Base-by-base conservation (phyloP, 1,139 yeast species). In the Suhomyces anneliseae region DNA sequence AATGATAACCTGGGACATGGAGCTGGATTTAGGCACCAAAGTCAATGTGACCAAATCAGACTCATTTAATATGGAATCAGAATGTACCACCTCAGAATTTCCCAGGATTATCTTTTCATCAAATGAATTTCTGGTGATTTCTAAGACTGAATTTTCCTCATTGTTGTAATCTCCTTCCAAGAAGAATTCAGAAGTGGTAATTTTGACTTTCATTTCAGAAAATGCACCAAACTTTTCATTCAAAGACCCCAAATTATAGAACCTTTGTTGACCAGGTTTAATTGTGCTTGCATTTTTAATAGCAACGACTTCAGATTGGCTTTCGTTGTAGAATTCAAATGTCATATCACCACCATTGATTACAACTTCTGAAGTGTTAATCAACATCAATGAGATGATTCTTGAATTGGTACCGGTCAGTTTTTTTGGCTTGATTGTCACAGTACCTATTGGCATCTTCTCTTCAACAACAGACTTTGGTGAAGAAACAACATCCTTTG, bases 1-100 rank as follows among this genome's bases (percentile, higher is more conserved):
- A 37, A 74, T 53, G 10, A 63, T 58, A 7, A 71, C 53, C 46
- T 70, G 74, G 4, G 72, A 64, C 61, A 71, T 57, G 7, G 60
- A 59, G 24, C 59, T 56, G 1, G 74, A 62, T 46, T 70, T 70
- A 15, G 73, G 69, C 14, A 63, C 57, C 26, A 70, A 55, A 11
- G 62, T 53, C 10, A 68, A 63, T n/a, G 53, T 54, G 12, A 64
- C 57, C 34, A 48, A 42, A 40, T 54, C 60, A 1, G 38, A 15
- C 6, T 41, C 35, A 29, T 38, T 24, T 9, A 36, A 29, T n/a
- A 19, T 19, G 24, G 24, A 6, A 4, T 29, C 32, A 11, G 7
- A 9, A 9, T 29, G 6, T 29, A 29, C 4, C 32, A 9, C 11
- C 32, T 9, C 11, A 4, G 15, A 7, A 29, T 29, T 29, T 9